Base-by-base conservation (phyloP, 345 rosid genomes). In the Eucalyptus globulus region DNA sequence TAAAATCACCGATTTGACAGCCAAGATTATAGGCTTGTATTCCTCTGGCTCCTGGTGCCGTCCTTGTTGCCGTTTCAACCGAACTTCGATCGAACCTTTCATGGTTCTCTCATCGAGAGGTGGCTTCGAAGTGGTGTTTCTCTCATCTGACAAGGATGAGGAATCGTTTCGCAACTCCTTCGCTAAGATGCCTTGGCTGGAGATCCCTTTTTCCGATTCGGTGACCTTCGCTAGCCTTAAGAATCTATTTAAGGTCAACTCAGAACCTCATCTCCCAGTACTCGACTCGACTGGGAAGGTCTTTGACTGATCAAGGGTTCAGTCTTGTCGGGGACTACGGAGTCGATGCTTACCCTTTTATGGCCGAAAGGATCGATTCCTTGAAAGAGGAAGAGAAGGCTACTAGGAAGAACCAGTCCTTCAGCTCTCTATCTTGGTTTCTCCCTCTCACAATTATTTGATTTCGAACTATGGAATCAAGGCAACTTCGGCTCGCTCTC, bases 401-500 rank as follows among this genome's bases (percentile, higher is more conserved):
- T 54, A 9, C 60, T 54, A 54, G 26, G 60, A 54, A 54, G 60
- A 54, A 54, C 60, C 60, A 22, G 60, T 54, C 60, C 60, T 54
- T 9, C 27, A 54, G 26, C 60, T 22, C 27, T 40, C 1, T 56
- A 22, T 56, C 62, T 24, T 56, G 62, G 62, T 56, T 56, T 56
- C 62, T 56, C 62, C 62, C 29, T 56, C 62, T 10, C 0, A 24
- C 62, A 22, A 92, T 92, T 88, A 88, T 83, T 69, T 92, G 90
- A 87, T 92, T 14, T 91, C 93, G 8, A 90, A 86, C 37, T 83
- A 87, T 62, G 94, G 93, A 88, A 87, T 65, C 24, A 87, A 89
- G 92, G 92, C 92, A 89, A 87, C 27, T 65, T 65, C 17, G 3
- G 43, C 56, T 34, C 87, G 26, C 53, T 27, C 43, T 54, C 43